Evolutionary conservation across 2,329 filamentous ascomycete genomes (phyloP).

Genomic region (Hypocreales sp.): DNA sequence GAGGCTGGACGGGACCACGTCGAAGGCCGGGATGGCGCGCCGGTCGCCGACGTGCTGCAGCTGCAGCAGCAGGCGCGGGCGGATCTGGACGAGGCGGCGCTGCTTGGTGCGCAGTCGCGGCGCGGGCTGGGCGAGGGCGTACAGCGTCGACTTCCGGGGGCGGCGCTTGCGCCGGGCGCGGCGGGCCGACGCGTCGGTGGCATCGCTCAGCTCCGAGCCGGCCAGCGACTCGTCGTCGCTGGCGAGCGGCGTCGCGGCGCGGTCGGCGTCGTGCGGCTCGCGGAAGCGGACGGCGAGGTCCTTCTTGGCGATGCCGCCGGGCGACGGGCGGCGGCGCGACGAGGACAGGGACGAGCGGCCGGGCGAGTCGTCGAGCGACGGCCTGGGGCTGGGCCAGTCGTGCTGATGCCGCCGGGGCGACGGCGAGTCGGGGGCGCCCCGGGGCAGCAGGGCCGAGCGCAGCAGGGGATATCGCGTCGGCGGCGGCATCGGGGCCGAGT

Average conservation of each 20-base stretch:
- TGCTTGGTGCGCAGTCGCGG: conserved; percentile 43
- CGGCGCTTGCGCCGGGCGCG: conserved; percentile 26
- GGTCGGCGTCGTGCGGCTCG: conserved; percentile 17
- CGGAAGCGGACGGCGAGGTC: conserved; percentile 32
- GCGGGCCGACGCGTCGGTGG: conserved; percentile 21
- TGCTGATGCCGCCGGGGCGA: conserved; percentile 1
- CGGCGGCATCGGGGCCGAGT: too few relatives aligned
- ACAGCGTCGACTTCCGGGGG: conserved; percentile 43
- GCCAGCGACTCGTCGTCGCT: conserved; percentile 30
- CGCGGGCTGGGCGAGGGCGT: conserved; percentile 52
- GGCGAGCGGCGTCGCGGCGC: conserved; percentile 12
- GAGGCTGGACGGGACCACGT: conserved; percentile 56
- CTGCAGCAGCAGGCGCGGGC: conserved; percentile 56
- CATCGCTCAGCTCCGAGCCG: conserved; percentile 29
- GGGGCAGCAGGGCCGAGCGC: conserved; percentile 23
- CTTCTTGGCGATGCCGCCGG: conserved; percentile 20
- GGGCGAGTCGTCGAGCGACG: conserved; percentile 1
- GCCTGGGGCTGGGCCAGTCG: not conserved
- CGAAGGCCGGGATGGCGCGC: conserved; percentile 52
- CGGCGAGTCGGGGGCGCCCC: conserved; percentile 12
- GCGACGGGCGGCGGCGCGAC: conserved; percentile 18
- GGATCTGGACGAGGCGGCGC: conserved; percentile 48
- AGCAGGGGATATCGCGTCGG: conserved; percentile 26
- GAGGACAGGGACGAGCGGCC: conserved; percentile 3
- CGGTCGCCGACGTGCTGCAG: conserved; percentile 49